These are phyloP conservation scores for Durotheca rogersii DNA, from an alignment of 495 filamentous ascomycete genomes.

Conservation along the genomic window DNA sequence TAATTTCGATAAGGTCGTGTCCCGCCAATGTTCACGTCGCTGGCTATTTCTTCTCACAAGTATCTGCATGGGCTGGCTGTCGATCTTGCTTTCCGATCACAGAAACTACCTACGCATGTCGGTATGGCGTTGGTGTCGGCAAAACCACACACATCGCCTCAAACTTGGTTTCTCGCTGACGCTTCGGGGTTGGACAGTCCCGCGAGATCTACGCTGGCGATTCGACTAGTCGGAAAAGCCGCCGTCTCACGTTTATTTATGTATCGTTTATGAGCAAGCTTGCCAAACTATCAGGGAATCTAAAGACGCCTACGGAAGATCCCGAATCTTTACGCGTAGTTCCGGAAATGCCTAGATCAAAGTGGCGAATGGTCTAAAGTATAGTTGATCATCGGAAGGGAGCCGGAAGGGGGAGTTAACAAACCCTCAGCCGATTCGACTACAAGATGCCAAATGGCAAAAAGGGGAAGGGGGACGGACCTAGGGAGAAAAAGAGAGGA, in stretches of 20 bases:
- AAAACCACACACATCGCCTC: constrained; percentile 11
- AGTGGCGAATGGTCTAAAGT: background rate
- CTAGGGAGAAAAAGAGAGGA: background rate
- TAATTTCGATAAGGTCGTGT: constrained; percentile 37
- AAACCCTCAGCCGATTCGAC: background rate
- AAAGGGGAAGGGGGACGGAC: background rate
- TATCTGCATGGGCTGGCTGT: constrained; percentile 14
- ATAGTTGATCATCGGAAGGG: background rate
- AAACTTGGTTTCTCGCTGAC: constrained; percentile 27
- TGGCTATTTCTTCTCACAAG: constrained; percentile 25
- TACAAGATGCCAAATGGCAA: background rate
- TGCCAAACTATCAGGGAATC: too few species aligned
- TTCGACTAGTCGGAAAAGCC: constrained; percentile 24
- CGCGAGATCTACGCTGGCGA: constrained; percentile 29
- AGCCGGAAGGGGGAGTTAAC: background rate
- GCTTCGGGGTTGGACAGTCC: constrained; percentile 29
- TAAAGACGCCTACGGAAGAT: too few species aligned
- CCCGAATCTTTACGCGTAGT: background rate
- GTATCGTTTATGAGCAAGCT: too few species aligned
- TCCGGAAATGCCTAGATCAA: background rate
- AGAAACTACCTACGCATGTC: constrained; percentile 14
- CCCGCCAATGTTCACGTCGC: constrained; percentile 21
- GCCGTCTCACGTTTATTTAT: constrained; percentile 32
- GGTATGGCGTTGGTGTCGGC: constrained; percentile 12
- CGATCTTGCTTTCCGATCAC: constrained; percentile 31